Conservation (phyloP, 73 alveolate species). For the Paramecium bursaria region DNA sequence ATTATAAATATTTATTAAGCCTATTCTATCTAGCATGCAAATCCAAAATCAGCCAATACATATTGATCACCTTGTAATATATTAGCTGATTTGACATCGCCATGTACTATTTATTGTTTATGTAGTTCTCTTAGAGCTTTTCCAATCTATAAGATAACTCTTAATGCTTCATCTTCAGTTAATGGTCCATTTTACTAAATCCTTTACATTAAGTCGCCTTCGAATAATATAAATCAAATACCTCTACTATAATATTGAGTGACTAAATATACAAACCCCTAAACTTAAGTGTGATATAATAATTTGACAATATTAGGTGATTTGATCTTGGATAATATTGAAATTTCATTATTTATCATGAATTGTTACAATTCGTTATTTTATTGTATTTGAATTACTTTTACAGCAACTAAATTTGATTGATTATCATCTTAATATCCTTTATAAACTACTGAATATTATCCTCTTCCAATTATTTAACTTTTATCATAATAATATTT, state of each 20-base stretch:
- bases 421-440: conserved; percentile 28
- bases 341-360: conserved; percentile 48
- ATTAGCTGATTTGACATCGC: conserved; percentile 58
- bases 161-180: conserved; percentile 27
- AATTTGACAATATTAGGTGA: conserved; percentile 8
- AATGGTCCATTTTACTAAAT: background rate
- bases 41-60: conserved; percentile 53
- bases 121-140: conserved; percentile 20
- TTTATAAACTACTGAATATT: conserved; percentile 21
- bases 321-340: background rate
- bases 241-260: conserved; percentile 48
- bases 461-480: conserved; percentile 41
- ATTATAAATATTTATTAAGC: background rate
- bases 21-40: conserved; percentile 11
- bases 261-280: background rate
- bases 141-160: conserved; percentile 21
- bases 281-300: background rate
- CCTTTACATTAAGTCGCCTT: conserved; percentile 22
- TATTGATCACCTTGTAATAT: conserved; percentile 12
- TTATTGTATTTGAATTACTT: conserved; percentile 9
- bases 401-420: conserved; percentile 27
- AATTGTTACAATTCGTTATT: conserved; percentile 14
- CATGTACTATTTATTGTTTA: conserved; percentile 26
- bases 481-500: conserved; percentile 21
- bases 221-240: background rate